phyloP scores from a whole-genome alignment of 1,139 yeast species.

The Yarrowia galli region DNA sequence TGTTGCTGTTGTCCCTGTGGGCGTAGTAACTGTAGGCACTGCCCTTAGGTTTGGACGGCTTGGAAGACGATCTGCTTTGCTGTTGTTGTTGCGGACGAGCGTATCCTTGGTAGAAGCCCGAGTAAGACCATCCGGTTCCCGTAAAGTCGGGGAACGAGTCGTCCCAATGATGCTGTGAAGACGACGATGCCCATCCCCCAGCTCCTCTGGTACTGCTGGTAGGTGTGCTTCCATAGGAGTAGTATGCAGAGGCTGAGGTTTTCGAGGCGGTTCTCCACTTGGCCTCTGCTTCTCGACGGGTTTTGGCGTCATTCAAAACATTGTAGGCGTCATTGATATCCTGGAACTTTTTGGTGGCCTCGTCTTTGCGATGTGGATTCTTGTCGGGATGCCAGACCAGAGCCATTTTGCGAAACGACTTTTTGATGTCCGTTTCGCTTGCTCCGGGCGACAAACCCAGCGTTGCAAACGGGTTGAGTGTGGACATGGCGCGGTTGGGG shows the following conservation, averaged over 20 bases:
- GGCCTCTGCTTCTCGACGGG: slow-evolving; percentile 17
- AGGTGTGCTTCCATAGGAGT: slow-evolving; percentile 10
- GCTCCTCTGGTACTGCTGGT: neutral
- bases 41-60: slow-evolving; percentile 1
- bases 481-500: slow-evolving; percentile 1
- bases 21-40: slow-evolving; percentile 27
- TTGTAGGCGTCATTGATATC: slow-evolving; percentile 33
- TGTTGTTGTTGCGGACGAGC: slow-evolving; percentile 2
- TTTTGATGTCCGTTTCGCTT: slow-evolving; percentile 27
- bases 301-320: slow-evolving; percentile 10
- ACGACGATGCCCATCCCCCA: slow-evolving; percentile 5
- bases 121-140: slow-evolving; percentile 2
- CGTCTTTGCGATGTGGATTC: slow-evolving; percentile 30
- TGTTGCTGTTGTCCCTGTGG: slow-evolving; percentile 10
- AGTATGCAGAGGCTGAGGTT: neutral
- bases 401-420: slow-evolving; percentile 36
- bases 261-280: slow-evolving; percentile 15
- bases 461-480: slow-evolving; percentile 30
- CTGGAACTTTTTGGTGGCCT: slow-evolving; percentile 36
- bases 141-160: slow-evolving; percentile 13
- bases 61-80: slow-evolving; percentile 12
- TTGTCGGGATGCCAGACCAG: slow-evolving; percentile 35
- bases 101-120: neutral
- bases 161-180: slow-evolving; percentile 3
- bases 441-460: slow-evolving; percentile 30